Percentiles rank a stretch among this genome's conserved stretches.
Conservation (phyloP, 1,284 basidiomycete genomes). For the Puccinia novopanici region DNA sequence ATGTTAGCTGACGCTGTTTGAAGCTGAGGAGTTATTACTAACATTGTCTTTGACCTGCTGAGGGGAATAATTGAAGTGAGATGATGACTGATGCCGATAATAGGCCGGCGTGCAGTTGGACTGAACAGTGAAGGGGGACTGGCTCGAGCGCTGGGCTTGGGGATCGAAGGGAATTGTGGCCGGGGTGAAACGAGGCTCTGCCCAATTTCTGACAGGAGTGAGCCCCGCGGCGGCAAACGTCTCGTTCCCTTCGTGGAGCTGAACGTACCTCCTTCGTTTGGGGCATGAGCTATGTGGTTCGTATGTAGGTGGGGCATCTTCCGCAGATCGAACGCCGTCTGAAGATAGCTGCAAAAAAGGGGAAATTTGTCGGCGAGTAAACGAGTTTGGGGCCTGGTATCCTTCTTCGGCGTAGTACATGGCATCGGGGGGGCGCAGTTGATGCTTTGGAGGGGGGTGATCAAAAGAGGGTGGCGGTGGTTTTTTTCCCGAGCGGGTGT, state of each 20-base stretch:
- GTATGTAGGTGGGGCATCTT: background rate
- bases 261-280: conserved; percentile 27
- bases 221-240: conserved; percentile 11
- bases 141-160: background rate
- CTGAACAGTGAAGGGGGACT: background rate
- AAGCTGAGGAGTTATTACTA: background rate
- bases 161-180: conserved; percentile 12
- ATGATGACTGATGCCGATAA: background rate
- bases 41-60: background rate
- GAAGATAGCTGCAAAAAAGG: conserved; percentile 18
- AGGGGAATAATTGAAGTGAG: background rate
- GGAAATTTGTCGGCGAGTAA: background rate
- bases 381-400: background rate
- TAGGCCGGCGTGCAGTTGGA: background rate
- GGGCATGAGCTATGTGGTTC: background rate
- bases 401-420: conserved; percentile 15
- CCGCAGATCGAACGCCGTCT: too few species aligned
- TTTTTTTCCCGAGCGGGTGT: too few species aligned
- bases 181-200: conserved; percentile 3
- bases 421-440: too few species aligned
- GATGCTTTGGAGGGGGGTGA: too few species aligned
- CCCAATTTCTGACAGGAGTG: background rate
- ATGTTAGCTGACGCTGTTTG: background rate
- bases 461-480: background rate
- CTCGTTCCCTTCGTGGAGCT: background rate